Conservation (phyloP, 176 grass and related monocot genomes). For the Otatea glauca region DNA sequence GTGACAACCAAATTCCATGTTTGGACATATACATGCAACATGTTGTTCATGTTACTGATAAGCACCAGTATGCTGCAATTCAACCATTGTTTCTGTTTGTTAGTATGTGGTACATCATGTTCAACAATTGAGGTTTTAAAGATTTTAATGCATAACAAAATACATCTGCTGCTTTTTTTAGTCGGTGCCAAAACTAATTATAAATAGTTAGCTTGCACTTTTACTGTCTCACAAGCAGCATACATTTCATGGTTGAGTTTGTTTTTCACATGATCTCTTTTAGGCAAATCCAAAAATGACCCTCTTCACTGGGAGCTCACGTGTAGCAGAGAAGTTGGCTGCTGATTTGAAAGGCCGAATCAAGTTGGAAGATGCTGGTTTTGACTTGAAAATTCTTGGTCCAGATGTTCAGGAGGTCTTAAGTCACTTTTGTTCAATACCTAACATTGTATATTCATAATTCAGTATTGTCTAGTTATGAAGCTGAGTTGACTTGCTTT, state of each 20-base stretch:
- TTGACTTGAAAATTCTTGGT: constrained; percentile 99
- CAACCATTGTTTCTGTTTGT: constrained; percentile 3
- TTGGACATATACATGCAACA: constrained; percentile 11
- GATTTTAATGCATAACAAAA: constrained; percentile 2
- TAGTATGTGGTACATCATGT: neutral
- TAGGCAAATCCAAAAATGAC: constrained; percentile 93
- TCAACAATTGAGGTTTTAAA: neutral
- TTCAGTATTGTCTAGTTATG: neutral
- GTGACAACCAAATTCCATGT: constrained; percentile 7
- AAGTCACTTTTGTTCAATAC: constrained; percentile 7
- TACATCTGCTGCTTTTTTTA: constrained; percentile 4
- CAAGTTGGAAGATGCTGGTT: constrained; percentile 97
- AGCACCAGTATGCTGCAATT: constrained; percentile 1
- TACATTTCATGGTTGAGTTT: constrained; percentile 30
- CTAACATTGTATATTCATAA: neutral
- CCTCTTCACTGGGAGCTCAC: constrained; percentile 92
- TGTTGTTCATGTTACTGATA: neutral
- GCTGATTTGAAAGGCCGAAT: constrained; percentile 81
- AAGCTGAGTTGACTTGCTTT: constrained; percentile 42
- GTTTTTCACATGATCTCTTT: constrained; percentile 29
- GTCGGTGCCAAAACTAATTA: neutral
- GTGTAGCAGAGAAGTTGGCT: constrained; percentile 88
- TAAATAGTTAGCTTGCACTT: constrained; percentile 12
- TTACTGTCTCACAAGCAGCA: neutral
- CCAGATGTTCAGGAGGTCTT: constrained; percentile 95